Evolutionary conservation across 139 green algal genomes (phyloP), one percentile per base, ranked within the genome.

Genomic region (Penium margaritaceum): DNA sequence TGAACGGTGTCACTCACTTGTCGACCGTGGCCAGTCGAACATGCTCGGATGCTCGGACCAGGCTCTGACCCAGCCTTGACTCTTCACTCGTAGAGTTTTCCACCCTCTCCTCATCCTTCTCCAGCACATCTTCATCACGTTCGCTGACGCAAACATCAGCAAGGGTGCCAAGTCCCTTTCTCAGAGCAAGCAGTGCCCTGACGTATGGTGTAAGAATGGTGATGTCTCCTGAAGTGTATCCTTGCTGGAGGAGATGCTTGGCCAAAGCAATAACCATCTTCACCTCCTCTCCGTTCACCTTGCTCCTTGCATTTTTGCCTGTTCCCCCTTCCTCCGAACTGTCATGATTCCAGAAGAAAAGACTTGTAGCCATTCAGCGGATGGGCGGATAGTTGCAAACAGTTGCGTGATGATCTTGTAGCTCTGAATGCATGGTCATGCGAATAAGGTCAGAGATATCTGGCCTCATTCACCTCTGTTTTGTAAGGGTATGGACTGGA

Each of bases 131-230:
- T 5, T 3, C 44, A 68, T 91, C 88, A 4, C 75, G 72, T 2
- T 91, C 88, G 47, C 38, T 80, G 29, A 91, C 19, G n/a, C 80
- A 27, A 53, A 89, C 72, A 12, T 58, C 58, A 55, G 90, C 77
- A 29, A 87, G 61, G 32, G 66, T 62, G 2, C 24, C 67, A 17
- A 79, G 43, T 55, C 86, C 63, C 19, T 60, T n/a, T n/a, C 43
- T n/a, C 35, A 79, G 69, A 34, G 87, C 66, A 0, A 58, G 37
- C 55, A 94, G 83, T 81, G 92, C 88, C 17, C 88, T 87, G n/a
- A 91, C 72, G 72, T 94, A 91, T 0, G 88, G 87, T 21, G 89
- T 94, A 9, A 94, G 78, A 37, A 94, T 80, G 39, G 87, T 87
- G 67, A 94, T 73, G 38, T 90, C 79, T 1, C 53, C 81, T 2